Percentiles rank a stretch among this genome's conserved stretches.
phyloP scores from a whole-genome alignment of 2,329 filamentous ascomycete species.

The Lasiodiplodia gonubiensis region DNA sequence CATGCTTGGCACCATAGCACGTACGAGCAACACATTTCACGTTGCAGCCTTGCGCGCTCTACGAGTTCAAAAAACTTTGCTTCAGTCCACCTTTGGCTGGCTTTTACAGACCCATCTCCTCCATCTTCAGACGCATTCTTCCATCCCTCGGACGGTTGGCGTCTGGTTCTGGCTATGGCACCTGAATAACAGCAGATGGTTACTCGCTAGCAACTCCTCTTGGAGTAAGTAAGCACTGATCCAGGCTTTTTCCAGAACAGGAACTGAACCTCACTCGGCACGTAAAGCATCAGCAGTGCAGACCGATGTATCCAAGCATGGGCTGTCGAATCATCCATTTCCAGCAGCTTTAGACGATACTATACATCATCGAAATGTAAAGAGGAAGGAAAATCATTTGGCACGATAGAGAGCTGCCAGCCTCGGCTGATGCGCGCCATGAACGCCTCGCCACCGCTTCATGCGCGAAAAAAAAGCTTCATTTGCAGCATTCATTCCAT shows the following conservation, averaged over 20 bases:
- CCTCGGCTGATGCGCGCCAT: neutral
- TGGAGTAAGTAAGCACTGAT: neutral
- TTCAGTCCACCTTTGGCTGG: neutral
- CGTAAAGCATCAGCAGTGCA: neutral
- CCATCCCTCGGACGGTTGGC: neutral
- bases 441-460: slow-evolving; percentile 4
- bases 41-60: neutral
- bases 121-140: neutral
- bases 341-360: slow-evolving; percentile 1
- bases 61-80: neutral
- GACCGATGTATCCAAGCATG: neutral
- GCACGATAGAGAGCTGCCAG: neutral
- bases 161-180: neutral
- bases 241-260: neutral
- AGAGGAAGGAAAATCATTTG: neutral
- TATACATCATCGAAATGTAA: slow-evolving; percentile 10
- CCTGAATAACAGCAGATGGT: neutral
- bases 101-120: neutral
- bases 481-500: neutral
- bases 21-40: neutral
- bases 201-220: neutral
- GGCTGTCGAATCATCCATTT: neutral
- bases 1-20: neutral
- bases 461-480: neutral
- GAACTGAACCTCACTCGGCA: neutral